Evolutionary conservation across 2,329 filamentous ascomycete genomes (phyloP).

Genomic region (Allantophomopsis lycopodina): DNA sequence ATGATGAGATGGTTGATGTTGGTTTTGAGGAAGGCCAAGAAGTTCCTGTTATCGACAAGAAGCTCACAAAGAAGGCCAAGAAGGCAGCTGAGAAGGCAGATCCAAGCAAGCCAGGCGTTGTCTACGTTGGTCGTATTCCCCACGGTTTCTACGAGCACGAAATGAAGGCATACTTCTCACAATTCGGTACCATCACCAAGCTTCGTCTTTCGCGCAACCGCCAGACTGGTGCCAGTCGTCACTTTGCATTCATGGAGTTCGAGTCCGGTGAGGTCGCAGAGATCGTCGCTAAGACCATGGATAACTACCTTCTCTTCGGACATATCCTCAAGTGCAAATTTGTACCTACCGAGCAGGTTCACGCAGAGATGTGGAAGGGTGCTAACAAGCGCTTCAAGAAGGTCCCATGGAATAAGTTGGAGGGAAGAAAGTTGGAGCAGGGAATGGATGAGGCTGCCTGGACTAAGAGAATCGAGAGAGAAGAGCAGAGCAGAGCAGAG

Average conservation of each 20-base stretch:
- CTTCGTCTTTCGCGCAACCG: constrained; percentile 84
- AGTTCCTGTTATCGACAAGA: constrained; percentile 30
- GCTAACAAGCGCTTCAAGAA: constrained; percentile 83
- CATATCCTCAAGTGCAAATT: constrained; percentile 83
- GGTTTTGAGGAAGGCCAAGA: constrained; percentile 27
- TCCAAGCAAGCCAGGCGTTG: constrained; percentile 53
- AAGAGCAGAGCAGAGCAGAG: constrained; percentile 53
- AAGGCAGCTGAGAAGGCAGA: constrained; percentile 23
- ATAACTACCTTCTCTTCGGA: constrained; percentile 91
- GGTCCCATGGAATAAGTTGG: constrained; percentile 78
- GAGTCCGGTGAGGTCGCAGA: constrained; percentile 63
- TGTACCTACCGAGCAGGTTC: constrained; percentile 63
- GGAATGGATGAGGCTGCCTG: constrained; percentile 65
- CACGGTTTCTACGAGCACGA: constrained; percentile 96
- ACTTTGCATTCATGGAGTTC: constrained; percentile 94
- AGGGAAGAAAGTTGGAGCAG: constrained; percentile 59
- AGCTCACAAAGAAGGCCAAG: constrained; percentile 33
- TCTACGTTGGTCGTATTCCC: constrained; percentile 85
- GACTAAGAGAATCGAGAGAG: constrained; percentile 59
- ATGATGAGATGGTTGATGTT: constrained; percentile 23
- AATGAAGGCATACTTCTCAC: constrained; percentile 85
- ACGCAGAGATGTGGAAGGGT: constrained; percentile 75
- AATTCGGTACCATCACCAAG: constrained; percentile 72
- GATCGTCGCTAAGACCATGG: constrained; percentile 90
- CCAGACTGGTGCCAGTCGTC: constrained; percentile 80